phyloP scores from a whole-genome alignment of 2,329 filamentous ascomycete genomes.

The Triangularia verruculosa region DNA sequence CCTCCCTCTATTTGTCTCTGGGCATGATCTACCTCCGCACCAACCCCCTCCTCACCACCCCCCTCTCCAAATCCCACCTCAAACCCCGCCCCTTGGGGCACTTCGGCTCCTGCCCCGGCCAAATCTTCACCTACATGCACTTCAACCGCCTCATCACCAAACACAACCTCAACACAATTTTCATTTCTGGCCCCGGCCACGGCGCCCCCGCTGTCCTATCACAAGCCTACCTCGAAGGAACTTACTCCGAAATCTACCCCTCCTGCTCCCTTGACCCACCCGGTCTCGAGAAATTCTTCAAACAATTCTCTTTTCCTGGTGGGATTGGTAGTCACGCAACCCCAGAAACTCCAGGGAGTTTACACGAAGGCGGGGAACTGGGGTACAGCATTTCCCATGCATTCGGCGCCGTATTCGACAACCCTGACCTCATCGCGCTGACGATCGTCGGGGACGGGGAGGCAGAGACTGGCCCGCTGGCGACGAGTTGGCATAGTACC shows the following conservation, averaged over 20 bases:
- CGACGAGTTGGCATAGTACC: constrained; percentile 77
- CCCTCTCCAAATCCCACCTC: constrained; percentile 66
- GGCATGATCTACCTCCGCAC: constrained; percentile 78
- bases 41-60: constrained; percentile 69
- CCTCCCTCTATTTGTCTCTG: constrained; percentile 70
- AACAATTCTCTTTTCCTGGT: constrained; percentile 78
- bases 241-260: constrained; percentile 74
- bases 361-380: constrained; percentile 77
- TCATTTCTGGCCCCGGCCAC: constrained; percentile 74
- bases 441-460: constrained; percentile 81
- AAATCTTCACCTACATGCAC: constrained; percentile 78
- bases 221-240: constrained; percentile 73
- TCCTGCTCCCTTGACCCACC: constrained; percentile 66
- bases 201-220: constrained; percentile 74
- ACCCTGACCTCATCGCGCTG: constrained; percentile 70
- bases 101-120: constrained; percentile 77
- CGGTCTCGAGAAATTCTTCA: constrained; percentile 74
- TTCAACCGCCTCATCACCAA: constrained; percentile 82
- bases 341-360: constrained; percentile 72
- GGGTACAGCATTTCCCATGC: constrained; percentile 80
- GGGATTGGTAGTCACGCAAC: constrained; percentile 76
- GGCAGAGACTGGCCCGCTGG: constrained; percentile 75
- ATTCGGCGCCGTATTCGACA: constrained; percentile 72
- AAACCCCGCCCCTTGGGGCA: constrained; percentile 73
- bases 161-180: constrained; percentile 69